Base-by-base conservation (phyloP, 371 early-diverging fungal species). In the Saksenaea vasiformis region DNA sequence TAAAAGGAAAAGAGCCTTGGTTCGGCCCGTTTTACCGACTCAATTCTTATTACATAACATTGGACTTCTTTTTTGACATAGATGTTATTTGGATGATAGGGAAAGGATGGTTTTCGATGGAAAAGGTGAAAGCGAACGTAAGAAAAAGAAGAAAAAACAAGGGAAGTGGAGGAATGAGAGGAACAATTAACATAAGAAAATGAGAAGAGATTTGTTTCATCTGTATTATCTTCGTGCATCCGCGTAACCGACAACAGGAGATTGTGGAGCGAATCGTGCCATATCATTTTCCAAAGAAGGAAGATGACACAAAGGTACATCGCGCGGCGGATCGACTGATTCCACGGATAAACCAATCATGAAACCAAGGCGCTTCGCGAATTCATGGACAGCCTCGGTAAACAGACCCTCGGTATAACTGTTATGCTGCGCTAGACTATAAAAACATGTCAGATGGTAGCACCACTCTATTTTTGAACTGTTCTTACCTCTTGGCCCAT, bases 401-500 rank as follows among this genome's bases (percentile, higher is more conserved):
- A 87, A 85, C 34, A 69, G 54, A 13, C 80, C 80, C 44, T 73
- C 66, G 0, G 88, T 81, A 27, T 66, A 70, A 34, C 72, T 66
- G 58, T 86, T 83, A 68, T 88, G 87, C 56, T 84, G 83, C 22
- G 85, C 85, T 37, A 88, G 70, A 56, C 85, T 85, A 72, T 22
- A 39, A 54, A 53, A 39, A 13, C 34, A 58, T 22, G 28, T 37
- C 54, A 54, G n/a, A 65, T 5, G 60, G 56, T 34, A 17, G 9
- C 5, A 19, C 26, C 5, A 36, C 7, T 15, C 35, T 10, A 28
- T 17, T 56, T 58, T 15, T 27, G 58, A 19, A 34, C 44, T 3
- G 4, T 27, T 61, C 67, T 61, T 82, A 85, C 85, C 81, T 82
- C 63, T 78, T 85, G 4, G 87, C 93, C 96, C 96, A 96, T 69